Percentiles rank a stretch among this genome's conserved stretches.
Evolutionary conservation across 805 yeast genomes (phyloP).

Genomic region (Nakazawaea ishiwadae): DNA sequence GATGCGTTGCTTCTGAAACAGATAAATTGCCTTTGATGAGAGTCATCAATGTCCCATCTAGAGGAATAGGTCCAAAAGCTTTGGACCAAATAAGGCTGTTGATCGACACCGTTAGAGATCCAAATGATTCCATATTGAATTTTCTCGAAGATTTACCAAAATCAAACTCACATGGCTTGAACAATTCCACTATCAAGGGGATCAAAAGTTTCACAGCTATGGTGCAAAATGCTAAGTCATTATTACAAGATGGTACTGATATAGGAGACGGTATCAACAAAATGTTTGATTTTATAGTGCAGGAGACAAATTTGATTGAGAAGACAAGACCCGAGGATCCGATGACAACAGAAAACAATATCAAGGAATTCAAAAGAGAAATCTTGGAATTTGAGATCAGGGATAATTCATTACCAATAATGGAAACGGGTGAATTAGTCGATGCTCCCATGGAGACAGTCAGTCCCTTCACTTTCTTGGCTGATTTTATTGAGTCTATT

Average conservation of each 20-base stretch:
- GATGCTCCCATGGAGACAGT: no score
- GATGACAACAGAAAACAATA: slow-evolving; percentile 14
- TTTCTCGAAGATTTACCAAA: slow-evolving; percentile 6
- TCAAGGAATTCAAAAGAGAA: slow-evolving; percentile 24
- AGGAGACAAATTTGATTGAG: slow-evolving; percentile 18
- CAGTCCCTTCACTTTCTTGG: slow-evolving; percentile 8
- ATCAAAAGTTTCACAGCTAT: slow-evolving; percentile 25
- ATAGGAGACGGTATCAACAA: slow-evolving; percentile 10
- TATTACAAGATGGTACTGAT: slow-evolving; percentile 14
- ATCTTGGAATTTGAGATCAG: slow-evolving; percentile 21
- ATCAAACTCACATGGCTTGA: slow-evolving; percentile 7
- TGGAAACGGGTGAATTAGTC: slow-evolving; percentile 4
- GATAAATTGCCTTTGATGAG: slow-evolving; percentile 60
- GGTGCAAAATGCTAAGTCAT: slow-evolving; percentile 16
- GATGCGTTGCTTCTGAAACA: slow-evolving; percentile 51
- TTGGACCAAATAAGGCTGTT: slow-evolving; percentile 28
- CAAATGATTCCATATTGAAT: slow-evolving; percentile 6
- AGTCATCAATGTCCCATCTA: slow-evolving; percentile 53
- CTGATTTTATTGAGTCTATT: slow-evolving; percentile 28
- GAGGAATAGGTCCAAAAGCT: slow-evolving; percentile 64
- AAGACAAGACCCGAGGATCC: slow-evolving; percentile 12
- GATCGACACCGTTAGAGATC: slow-evolving; percentile 6
- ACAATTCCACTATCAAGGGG: slow-evolving; percentile 18
- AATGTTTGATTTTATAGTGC: slow-evolving; percentile 19
- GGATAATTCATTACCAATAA: slow-evolving; percentile 13